Evolutionary conservation across 2,329 filamentous ascomycete species (phyloP), one percentile per base, ranked within the genome.

Genomic region (Colletotrichum filicis): DNA sequence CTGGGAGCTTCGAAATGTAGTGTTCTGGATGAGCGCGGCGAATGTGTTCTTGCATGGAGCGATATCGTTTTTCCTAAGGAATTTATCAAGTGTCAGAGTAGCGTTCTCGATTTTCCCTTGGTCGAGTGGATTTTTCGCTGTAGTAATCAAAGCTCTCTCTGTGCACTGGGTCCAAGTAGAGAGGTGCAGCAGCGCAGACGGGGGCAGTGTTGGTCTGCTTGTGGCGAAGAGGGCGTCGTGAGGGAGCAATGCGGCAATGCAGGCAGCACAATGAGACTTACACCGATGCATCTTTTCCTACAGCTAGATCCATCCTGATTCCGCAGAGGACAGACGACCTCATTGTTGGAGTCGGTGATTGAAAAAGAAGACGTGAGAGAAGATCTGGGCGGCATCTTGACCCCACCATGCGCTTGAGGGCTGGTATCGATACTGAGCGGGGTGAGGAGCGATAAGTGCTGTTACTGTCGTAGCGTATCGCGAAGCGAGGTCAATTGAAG

Each of bases 1-100:
- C 97, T 77, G 97, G 96, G 78, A 98, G 93, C 90, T 98, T 98
- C 62, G 97, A 92, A 79, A 99, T 97, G 86, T 98, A 98, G 83
- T 98, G 93, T 83, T 97, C 95, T 74, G 96, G 96, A 83, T 99
- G 97, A 77, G 97, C 96, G 83, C 97, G 93, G 79, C 97, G 94
- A 80, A 99, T 98, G 82, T 99, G 97, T 89, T 99, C 97, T 85
- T 98, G 97, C 95, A 99, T 98, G 75, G 96, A 98, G 83, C 97
- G 95, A 86, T 95, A 99, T 78, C 94, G 91, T 85, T 97, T 97
- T 87, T 97, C 95, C 95, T 97, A 84, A 84, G 82, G 77, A 58
- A 63, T 65, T 55, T 22, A 35, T n/a, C 14, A 76, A 76, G 67
- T 62, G 71, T 73, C 76, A 76, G 75, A 74, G 69, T 69, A 73